Evolutionary conservation across 179 eudicot genomes (phyloP), one percentile per base, ranked within the genome.

Genomic region (Corrigiola litoralis): DNA sequence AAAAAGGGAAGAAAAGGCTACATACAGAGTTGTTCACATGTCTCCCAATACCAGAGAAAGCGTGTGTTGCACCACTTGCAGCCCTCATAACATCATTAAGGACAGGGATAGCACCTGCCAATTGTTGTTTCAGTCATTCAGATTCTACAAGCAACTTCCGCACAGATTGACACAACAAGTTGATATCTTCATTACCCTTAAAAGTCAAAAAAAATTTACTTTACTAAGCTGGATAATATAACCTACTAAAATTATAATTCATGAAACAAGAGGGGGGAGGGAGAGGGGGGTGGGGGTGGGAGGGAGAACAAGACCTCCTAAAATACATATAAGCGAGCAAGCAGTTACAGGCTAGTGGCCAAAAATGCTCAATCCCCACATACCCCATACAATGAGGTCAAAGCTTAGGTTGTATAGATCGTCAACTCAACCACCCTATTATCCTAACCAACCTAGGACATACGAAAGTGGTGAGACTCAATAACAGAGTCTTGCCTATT

Each of bases 1-100:
- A 64, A 62, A 49, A 34, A 54, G 32, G 40, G 17, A 38, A 41
- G 23, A 29, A 36, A 12, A 16, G 14, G 25, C 17, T 18, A 79
- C 99, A 49, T 90, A 94, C 99, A 71, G 94, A 70, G 38, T 37
- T 58, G 65, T 94, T 94, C 64, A 86, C 90, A 47, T 83, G 89
- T 72, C 94, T 79, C 34, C 80, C 86, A 72, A 83, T 69, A 48
- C 96, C 95, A 55, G 96, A 90, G 74, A 94, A 84, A 23, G 84
- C 90, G 64, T 88, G 81, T 21, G 99, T 85, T 75, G 99, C 99
- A 60, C 99, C 99, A 78, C 99, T 78, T 56, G 97, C 82, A 65
- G 99, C 99, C 80, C 79, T 70, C 95, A 84, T 90, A 29, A 90
- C 92, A 86, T 85, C 87, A 64, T 75, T 78, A 75, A 90, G 57